Evolutionary conservation across 2,329 filamentous ascomycete genomes (phyloP).

Genomic region (Epichloe baconii): DNA sequence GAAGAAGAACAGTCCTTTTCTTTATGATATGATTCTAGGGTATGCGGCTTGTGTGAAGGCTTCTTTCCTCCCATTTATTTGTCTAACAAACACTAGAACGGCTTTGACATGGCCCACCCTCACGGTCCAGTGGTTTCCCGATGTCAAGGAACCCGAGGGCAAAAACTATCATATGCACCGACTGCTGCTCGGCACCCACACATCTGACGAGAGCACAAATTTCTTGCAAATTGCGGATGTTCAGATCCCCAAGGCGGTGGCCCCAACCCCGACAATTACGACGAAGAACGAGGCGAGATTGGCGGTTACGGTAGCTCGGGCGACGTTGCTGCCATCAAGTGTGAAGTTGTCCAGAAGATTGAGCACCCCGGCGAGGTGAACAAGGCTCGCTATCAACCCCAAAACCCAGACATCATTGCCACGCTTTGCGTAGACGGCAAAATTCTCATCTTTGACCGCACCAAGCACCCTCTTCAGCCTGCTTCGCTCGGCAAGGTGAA

Average conservation of each 20-base stretch:
- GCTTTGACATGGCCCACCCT: constrained; percentile 95
- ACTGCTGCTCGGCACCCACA: constrained; percentile 87
- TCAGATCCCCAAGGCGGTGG: constrained; percentile 70
- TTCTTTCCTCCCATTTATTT: constrained; percentile 1
- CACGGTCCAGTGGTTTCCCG: constrained; percentile 96
- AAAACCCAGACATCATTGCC: constrained; percentile 93
- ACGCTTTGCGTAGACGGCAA: constrained; percentile 80
- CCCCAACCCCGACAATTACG: constrained; percentile 70
- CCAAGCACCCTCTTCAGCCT: constrained; percentile 75
- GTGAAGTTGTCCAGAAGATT: constrained; percentile 89
- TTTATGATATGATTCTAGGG: constrained; percentile 95
- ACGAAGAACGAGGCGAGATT: constrained; percentile 84
- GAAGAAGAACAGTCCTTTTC: constrained; percentile 98
- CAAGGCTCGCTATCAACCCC: constrained; percentile 94
- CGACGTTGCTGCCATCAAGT: constrained; percentile 64
- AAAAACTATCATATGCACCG: constrained; percentile 83
- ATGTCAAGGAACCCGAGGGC: constrained; percentile 76
- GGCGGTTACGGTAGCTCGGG: constrained; percentile 74
- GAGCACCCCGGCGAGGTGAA: constrained; percentile 95
- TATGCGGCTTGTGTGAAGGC: constrained; percentile 16
- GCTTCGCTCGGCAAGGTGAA: constrained; percentile 50
- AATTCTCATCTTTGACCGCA: constrained; percentile 89
- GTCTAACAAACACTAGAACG: constrained; percentile 38
- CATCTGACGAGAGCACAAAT: constrained; percentile 72
- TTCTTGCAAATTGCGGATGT: constrained; percentile 92